Conservation (phyloP, 2,329 filamentous ascomycete species). For the Xylariaceae sp. region DNA sequence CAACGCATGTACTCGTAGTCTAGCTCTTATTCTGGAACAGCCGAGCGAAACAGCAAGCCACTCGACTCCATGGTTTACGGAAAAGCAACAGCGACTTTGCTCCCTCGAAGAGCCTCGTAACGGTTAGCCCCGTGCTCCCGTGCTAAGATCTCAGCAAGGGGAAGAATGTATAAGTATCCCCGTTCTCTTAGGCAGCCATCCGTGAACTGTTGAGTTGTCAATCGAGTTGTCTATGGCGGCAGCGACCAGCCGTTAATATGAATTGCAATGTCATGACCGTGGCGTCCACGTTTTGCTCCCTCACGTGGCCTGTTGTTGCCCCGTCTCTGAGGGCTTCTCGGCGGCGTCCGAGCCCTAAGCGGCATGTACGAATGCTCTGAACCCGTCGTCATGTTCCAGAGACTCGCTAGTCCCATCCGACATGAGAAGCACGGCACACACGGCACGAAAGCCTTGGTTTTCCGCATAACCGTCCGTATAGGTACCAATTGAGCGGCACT, state of each 20-base stretch:
- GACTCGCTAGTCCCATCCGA: background rate
- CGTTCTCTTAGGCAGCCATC: background rate
- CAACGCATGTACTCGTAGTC: background rate
- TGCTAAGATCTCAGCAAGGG: background rate
- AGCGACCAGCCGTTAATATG: constrained; percentile 5
- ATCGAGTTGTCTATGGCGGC: background rate
- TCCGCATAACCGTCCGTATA: background rate
- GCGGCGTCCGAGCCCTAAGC: constrained; percentile 1
- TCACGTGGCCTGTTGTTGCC: constrained; percentile 4
- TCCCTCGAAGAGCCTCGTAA: background rate
- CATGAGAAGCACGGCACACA: background rate
- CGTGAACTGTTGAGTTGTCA: background rate
- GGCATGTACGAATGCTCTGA: background rate
- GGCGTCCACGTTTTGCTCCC: constrained; percentile 1
- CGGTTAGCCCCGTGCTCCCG: background rate
- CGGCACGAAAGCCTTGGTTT: background rate
- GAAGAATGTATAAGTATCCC: background rate
- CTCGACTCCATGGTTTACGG: background rate
- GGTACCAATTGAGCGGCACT: constrained; percentile 1
- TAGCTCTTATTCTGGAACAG: constrained; percentile 4
- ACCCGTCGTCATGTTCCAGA: background rate
- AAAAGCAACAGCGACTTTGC: constrained; percentile 6
- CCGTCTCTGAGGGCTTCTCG: background rate
- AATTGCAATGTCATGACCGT: constrained; percentile 1
- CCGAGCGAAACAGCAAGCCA: constrained; percentile 1